phyloP scores from a whole-genome alignment of 345 rosid species.

The Angophora floribunda region DNA sequence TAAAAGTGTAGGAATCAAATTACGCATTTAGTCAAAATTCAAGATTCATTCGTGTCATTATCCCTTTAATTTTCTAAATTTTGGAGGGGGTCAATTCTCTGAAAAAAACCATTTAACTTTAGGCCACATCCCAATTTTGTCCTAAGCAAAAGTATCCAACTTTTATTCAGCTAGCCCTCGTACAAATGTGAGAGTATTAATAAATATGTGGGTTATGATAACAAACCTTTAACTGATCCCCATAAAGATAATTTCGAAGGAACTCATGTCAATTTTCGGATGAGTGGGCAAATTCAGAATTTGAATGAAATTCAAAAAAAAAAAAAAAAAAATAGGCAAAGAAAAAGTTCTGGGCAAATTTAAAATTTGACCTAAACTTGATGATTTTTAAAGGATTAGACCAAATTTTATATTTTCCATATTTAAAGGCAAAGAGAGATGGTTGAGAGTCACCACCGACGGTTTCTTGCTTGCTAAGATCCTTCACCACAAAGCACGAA shows the following conservation, averaged over 20 bases:
- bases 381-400: background rate
- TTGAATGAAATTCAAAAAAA: background rate
- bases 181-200: rapidly evolving
- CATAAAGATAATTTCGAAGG: background rate
- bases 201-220: rapidly evolving
- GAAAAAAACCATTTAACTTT: no score
- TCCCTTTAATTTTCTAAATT: no score
- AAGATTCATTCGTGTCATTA: no score
- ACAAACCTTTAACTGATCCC: background rate
- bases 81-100: no score
- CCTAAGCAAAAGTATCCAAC: no score
- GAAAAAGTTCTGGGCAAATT: background rate
- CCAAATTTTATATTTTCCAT: background rate
- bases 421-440: background rate
- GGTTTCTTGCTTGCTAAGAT: background rate
- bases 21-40: no score
- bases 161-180: rapidly evolving
- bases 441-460: background rate
- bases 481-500: background rate
- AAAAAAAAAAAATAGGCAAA: background rate
- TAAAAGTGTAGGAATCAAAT: no score
- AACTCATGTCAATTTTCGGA: background rate
- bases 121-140: rapidly evolving
- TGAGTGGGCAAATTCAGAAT: background rate
- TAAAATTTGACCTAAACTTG: background rate